A percentile compares a stretch with the other conserved stretches of the same genome.
phyloP scores from a whole-genome alignment of 768 basidiomycete species.

The Leccinum sublutescens region DNA sequence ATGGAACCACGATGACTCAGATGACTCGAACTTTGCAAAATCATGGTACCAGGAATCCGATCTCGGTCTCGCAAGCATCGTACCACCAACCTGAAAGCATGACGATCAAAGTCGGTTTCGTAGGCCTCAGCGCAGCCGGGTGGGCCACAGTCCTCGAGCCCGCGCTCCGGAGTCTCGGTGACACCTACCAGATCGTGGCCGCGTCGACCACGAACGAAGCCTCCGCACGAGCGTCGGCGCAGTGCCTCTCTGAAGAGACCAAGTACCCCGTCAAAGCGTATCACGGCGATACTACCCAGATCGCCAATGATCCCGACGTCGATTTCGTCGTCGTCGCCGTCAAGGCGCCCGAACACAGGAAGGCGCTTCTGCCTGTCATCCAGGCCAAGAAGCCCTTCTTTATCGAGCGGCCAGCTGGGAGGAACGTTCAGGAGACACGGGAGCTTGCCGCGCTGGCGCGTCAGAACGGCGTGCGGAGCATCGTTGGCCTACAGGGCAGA shows the following conservation, averaged over 20 bases:
- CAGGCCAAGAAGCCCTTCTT: constrained; percentile 14
- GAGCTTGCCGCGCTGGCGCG: constrained; percentile 11
- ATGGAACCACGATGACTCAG: neutral
- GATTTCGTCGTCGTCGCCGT: constrained; percentile 13
- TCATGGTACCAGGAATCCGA: neutral
- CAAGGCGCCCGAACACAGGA: constrained; percentile 9
- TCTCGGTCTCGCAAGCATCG: neutral
- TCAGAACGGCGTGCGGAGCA: constrained; percentile 3
- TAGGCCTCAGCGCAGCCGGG: constrained; percentile 6
- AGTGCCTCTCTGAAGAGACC: constrained; percentile 5
- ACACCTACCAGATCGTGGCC: constrained; percentile 12
- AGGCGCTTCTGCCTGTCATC: constrained; percentile 11
- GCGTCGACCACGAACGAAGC: constrained; percentile 11
- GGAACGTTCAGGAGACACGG: constrained; percentile 4
- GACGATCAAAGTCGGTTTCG: constrained; percentile 9
- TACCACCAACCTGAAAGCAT: neutral
- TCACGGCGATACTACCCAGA: constrained; percentile 10
- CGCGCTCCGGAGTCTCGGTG: constrained; percentile 6
- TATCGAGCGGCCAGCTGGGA: constrained; percentile 15
- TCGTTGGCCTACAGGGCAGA: constrained; percentile 12
- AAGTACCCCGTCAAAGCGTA: constrained; percentile 9
- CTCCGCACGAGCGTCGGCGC: constrained; percentile 6
- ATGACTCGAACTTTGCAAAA: neutral
- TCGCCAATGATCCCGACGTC: constrained; percentile 16
- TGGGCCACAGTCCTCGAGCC: constrained; percentile 11